These are phyloP conservation scores for Entomortierella parvispora DNA, from an alignment of 192 early-diverging fungal species.

Conservation along the genomic window DNA sequence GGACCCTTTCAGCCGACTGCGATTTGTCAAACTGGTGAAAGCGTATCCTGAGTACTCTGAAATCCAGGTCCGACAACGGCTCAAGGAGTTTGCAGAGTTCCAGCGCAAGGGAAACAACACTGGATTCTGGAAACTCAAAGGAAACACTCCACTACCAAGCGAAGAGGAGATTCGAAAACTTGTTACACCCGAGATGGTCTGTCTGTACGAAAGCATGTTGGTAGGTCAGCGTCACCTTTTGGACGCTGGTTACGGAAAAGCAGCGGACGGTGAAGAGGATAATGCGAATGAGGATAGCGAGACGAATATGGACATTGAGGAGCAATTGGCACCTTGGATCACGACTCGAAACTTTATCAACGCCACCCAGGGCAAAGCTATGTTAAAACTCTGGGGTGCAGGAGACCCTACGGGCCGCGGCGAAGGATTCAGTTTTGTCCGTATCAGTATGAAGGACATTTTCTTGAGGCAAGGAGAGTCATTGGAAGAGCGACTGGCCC, in stretches of 20 bases:
- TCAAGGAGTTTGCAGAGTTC: conserved; percentile 98
- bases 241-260: conserved; percentile 88
- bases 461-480: conserved; percentile 89
- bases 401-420: conserved; percentile 96
- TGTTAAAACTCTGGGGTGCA: conserved; percentile 94
- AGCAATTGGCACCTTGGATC: conserved; percentile 95
- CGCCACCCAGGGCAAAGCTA: conserved; percentile 92
- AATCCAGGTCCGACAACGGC: conserved; percentile 85
- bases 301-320: conserved; percentile 84
- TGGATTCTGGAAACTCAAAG: conserved; percentile 93
- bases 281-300: conserved; percentile 76
- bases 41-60: conserved; percentile 90
- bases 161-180: conserved; percentile 94
- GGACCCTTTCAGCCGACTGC: conserved; percentile 78
- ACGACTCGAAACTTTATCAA: conserved; percentile 95
- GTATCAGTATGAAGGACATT: conserved; percentile 97
- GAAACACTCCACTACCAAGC: conserved; percentile 69
- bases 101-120: conserved; percentile 85
- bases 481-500: conserved; percentile 83
- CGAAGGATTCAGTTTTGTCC: conserved; percentile 98
- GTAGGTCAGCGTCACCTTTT: conserved; percentile 91
- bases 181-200: conserved; percentile 95
- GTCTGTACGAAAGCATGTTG: conserved; percentile 92
- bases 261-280: conserved; percentile 65
- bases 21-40: conserved; percentile 80